Base-by-base conservation (phyloP, 2,329 filamentous ascomycete genomes). In the Fusarium scirpi region DNA sequence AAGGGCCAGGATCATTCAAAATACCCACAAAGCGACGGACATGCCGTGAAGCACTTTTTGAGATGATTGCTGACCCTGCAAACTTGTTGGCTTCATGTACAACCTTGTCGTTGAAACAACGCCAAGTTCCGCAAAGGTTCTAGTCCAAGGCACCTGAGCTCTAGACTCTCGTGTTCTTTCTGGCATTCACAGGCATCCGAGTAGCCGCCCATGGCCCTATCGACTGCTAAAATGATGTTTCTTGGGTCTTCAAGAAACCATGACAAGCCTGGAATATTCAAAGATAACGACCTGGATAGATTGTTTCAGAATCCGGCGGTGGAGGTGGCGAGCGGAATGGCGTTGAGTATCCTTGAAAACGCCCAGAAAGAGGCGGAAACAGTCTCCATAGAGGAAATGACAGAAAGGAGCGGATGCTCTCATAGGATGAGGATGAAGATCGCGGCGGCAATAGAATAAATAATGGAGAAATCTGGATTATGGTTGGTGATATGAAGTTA, bases 401-500 rank as follows among this genome's bases (percentile, higher is more conserved):
- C 22, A n/a, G 16, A 6, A 41, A 25, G 24, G 13, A 38, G 30
- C 30, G 15, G 30, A 15, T 15, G n/a, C 18, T 16, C 5, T 25
- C n/a, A 22, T 18, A 38, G 18, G 12, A 41, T 27, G 15, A 24
- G 32, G 20, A n/a, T 27, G 24, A 29, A 52, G 18, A n/a, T 27
- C 24, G n/a, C 8, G 12, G 18, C 30, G 22, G 18, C 11, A 47
- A n/a, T 24, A 9, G n/a, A 6, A 49, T 25, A 7, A 18, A 11
- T 8, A 22, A 40, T 47, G 25, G 40, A 30, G 13, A 16, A 58
- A 25, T 41, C 24, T 15, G 49, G 24, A 27, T 34, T 22, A n/a
- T 45, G 29, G 29, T 29, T 48, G 52, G 63, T 54, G 62, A 53
- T 38, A n/a, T 65, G 44, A 56, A 55, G 65, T 69, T 56, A 48